These are phyloP conservation scores for Passalora sequoiae DNA, from an alignment of 2,329 filamentous ascomycete species.

Conservation along the genomic window DNA sequence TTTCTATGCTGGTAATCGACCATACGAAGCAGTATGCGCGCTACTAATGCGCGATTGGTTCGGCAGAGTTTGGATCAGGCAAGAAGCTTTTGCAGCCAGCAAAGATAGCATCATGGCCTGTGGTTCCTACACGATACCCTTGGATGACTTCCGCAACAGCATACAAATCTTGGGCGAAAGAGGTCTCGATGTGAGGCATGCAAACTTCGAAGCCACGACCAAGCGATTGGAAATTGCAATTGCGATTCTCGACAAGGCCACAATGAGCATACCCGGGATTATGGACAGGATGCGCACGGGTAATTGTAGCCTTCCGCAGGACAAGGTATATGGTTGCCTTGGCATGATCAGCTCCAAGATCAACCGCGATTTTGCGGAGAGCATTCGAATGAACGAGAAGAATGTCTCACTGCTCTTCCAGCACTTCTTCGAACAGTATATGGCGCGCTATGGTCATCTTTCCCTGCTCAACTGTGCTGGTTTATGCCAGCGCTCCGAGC, in stretches of 20 bases:
- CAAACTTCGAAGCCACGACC: background rate
- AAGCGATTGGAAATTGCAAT: background rate
- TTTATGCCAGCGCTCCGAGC: constrained; percentile 6
- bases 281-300: constrained; percentile 4
- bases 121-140: background rate
- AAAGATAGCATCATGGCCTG: background rate
- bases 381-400: constrained; percentile 4
- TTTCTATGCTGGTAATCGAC: background rate
- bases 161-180: constrained; percentile 5
- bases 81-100: background rate
- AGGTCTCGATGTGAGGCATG: constrained; percentile 5
- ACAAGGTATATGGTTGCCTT: constrained; percentile 13
- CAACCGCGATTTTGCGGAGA: constrained; percentile 1
- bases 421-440: constrained; percentile 6
- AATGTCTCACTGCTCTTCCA: constrained; percentile 3
- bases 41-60: constrained; percentile 1
- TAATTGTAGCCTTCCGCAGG: constrained; percentile 4
- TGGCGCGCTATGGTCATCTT: constrained; percentile 1
- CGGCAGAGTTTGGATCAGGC: background rate
- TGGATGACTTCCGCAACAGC: constrained; percentile 7
- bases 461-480: constrained; percentile 7
- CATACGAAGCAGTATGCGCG: background rate
- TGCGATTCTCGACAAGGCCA: constrained; percentile 5
- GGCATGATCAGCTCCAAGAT: constrained; percentile 7
- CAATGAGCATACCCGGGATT: constrained; percentile 1